Percentiles rank a stretch among this genome's conserved stretches.
Conservation (phyloP, 2,329 filamentous ascomycete genomes). For the Curvularia verruculosa region DNA sequence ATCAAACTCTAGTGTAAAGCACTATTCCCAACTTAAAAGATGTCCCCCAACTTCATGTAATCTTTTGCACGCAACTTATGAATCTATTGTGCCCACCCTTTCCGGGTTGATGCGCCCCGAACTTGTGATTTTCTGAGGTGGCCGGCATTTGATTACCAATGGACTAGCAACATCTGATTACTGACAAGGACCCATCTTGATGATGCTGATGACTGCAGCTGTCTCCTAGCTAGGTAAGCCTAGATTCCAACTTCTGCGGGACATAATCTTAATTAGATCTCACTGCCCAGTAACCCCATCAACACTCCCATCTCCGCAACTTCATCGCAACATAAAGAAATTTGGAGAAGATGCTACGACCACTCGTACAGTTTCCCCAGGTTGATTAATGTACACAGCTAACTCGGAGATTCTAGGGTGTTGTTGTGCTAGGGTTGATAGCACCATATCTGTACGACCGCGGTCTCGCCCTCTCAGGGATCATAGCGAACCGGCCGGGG, state of each 20-base stretch:
- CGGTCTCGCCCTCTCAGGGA: constrained; percentile 23
- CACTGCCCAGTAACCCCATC: background rate
- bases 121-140: no score
- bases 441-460: constrained; percentile 40
- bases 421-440: constrained; percentile 21
- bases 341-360: constrained; percentile 4
- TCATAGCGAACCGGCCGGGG: constrained; percentile 31
- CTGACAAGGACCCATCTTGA: background rate
- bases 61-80: background rate
- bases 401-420: constrained; percentile 10
- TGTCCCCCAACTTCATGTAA: background rate
- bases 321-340: background rate
- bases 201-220: background rate
- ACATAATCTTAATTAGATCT: background rate
- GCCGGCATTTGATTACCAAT: background rate
- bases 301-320: background rate
- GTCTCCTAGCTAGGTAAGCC: background rate
- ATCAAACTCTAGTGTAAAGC: no score
- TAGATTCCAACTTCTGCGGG: background rate
- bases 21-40: background rate
- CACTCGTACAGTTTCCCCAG: constrained; percentile 2
- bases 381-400: background rate
- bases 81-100: background rate
- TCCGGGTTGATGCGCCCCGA: no score
- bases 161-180: background rate